Base-by-base conservation (phyloP, 371 early-diverging fungal species). In the Mucor sp. region DNA sequence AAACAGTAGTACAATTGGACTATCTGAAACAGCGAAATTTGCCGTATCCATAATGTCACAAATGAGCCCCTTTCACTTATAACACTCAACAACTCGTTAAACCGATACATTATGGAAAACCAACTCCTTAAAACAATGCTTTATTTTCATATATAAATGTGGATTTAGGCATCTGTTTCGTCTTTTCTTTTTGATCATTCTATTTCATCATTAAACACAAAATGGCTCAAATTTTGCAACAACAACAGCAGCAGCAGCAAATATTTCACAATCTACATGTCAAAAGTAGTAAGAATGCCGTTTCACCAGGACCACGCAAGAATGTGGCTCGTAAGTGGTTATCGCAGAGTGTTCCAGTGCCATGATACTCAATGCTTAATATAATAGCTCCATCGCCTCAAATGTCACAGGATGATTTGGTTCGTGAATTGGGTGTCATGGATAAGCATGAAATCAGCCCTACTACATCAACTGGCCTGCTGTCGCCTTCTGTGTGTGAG, bases 331-430 rank as follows among this genome's bases (percentile, higher is more conserved):
- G 67, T 61, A 61, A 61, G 67, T 61, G 21, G 19, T 28, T 2
- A 21, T 12, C 0, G 9, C 6, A 21, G 5, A 50, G 7, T 21
- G 2, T 25, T 23, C 4, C 3, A 50, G n/a, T 23, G 21, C 2
- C 12, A 25, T 50, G 25, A 23, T 25, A 25, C 50, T 50, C 19
- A 44, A 19, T 6, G 4, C 19, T 44, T 50, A 25, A 2, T 23
- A 50, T 23, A 39, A 37, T 41, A 67, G 67, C 56, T 12, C 67
- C 61, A 60, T 61, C 67, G 21, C 67, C 67, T 32, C 61, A 67
- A 30, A 56, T 61, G 43, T 67, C 67, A 9, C 56, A 60, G 55
- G 67, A 61, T 67, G 67, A 67, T 30, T 44, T 67, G 56, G 25
- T 60, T 8, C 15, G 62, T 33, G 43, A 39, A 19, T 23, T 67